Percentiles rank a stretch among this genome's conserved stretches.
These are phyloP conservation scores for Choanephora cucurbitarum DNA, from an alignment of 371 early-diverging fungal genomes.

Conservation along the genomic window DNA sequence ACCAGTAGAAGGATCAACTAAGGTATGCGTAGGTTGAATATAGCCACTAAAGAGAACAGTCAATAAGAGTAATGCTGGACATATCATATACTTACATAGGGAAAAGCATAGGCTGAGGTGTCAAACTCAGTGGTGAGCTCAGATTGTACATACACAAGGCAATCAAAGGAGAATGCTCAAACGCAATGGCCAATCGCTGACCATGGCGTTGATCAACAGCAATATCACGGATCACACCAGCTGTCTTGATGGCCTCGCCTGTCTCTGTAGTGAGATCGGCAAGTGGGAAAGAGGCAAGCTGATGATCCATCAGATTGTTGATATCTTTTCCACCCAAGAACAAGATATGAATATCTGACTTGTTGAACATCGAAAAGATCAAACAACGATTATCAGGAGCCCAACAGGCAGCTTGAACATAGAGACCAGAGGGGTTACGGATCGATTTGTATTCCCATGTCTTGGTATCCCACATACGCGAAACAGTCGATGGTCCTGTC, in stretches of 20 bases:
- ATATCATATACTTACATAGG: slow-evolving; percentile 26
- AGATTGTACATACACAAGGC: slow-evolving; percentile 28
- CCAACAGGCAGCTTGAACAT: slow-evolving; percentile 53
- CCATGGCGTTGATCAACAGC: slow-evolving; percentile 33
- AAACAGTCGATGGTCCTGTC: slow-evolving; percentile 35
- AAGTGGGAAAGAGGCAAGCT: slow-evolving; percentile 9
- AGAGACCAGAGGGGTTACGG: slow-evolving; percentile 42
- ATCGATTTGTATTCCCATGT: slow-evolving; percentile 36
- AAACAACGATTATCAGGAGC: slow-evolving; percentile 39
- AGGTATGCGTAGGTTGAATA: slow-evolving; percentile 28
- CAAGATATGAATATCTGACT: slow-evolving; percentile 35
- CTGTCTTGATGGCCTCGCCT: neutral
- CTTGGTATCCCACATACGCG: slow-evolving; percentile 48
- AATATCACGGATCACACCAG: slow-evolving; percentile 38
- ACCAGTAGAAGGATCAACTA: slow-evolving; percentile 2
- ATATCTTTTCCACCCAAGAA: slow-evolving; percentile 19
- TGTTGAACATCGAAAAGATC: slow-evolving; percentile 41
- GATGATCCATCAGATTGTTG: slow-evolving; percentile 12
- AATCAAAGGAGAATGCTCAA: slow-evolving; percentile 28
- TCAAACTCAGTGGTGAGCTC: slow-evolving; percentile 17
- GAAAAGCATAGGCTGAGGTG: slow-evolving; percentile 15
- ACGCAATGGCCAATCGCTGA: slow-evolving; percentile 33
- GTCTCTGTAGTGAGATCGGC: slow-evolving; percentile 1
- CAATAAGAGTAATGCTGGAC: no score
- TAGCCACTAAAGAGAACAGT: slow-evolving; percentile 31